These are phyloP conservation scores for Lactarius deliciosus DNA, from an alignment of 768 basidiomycete species.

Conservation along the genomic window DNA sequence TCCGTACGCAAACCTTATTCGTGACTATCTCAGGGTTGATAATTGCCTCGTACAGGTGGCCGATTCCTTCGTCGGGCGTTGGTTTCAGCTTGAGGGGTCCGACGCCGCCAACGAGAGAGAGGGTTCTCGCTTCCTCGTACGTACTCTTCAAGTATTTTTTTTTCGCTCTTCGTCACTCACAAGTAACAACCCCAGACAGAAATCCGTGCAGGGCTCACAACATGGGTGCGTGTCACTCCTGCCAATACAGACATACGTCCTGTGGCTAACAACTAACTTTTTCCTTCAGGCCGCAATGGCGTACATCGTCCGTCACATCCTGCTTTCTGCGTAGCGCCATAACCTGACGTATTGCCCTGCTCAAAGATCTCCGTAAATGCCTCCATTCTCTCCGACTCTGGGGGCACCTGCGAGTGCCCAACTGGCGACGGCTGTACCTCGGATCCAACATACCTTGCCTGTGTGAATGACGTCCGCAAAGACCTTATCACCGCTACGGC, in stretches of 20 bases:
- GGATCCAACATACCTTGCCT: slow-evolving; percentile 55
- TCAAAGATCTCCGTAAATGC: slow-evolving; percentile 82
- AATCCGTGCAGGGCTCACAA: slow-evolving; percentile 75
- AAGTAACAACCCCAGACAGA: slow-evolving; percentile 51
- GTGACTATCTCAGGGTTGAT: background rate
- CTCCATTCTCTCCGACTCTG: slow-evolving; percentile 69
- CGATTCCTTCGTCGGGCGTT: slow-evolving; percentile 36
- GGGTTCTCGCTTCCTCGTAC: slow-evolving; percentile 38
- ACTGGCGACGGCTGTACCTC: slow-evolving; percentile 52
- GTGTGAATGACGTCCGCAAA: slow-evolving; percentile 58
- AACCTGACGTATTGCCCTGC: background rate
- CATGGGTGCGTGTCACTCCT: slow-evolving; percentile 58
- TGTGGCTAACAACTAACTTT: slow-evolving; percentile 16
- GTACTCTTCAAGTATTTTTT: slow-evolving; percentile 12
- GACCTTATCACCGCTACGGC: slow-evolving; percentile 86
- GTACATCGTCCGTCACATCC: slow-evolving; percentile 55
- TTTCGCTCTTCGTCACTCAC: background rate
- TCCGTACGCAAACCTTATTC: slow-evolving; percentile 9
- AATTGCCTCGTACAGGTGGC: slow-evolving; percentile 32
- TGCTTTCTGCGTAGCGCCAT: slow-evolving; percentile 8
- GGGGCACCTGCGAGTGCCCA: slow-evolving; percentile 80
- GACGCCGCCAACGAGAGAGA: slow-evolving; percentile 36
- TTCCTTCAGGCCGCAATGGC: slow-evolving; percentile 68
- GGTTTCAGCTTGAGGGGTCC: slow-evolving; percentile 39
- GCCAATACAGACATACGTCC: slow-evolving; percentile 1